Percentiles rank a stretch among this genome's conserved stretches.
phyloP scores from a whole-genome alignment of 2,329 filamentous ascomycete species.

The Pezizomycotina sp. region DNA sequence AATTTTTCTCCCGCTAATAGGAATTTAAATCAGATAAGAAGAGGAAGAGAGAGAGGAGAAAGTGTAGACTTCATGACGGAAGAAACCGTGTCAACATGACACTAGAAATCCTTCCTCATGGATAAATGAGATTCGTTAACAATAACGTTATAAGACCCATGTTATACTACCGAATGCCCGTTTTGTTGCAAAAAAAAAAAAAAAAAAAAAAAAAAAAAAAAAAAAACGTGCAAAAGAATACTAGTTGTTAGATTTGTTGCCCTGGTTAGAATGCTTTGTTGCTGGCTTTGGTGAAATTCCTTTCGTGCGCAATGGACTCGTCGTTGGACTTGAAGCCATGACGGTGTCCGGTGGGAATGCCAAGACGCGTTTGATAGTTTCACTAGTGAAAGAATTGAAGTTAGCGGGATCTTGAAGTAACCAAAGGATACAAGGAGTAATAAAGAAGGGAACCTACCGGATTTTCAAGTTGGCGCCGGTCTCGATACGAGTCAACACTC shows the following conservation, averaged over 20 bases:
- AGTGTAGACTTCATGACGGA: too few relatives aligned
- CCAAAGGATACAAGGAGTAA: conserved; percentile 9
- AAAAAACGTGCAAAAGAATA: conserved; percentile 5
- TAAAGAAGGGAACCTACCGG: conserved; percentile 42
- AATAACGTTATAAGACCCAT: too few relatives aligned
- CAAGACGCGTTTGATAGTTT: conserved; percentile 84
- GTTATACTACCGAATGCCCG: too few relatives aligned
- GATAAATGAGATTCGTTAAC: too few relatives aligned
- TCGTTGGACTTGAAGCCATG: conserved; percentile 95
- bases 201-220: conserved; percentile 8
- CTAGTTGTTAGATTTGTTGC: conserved; percentile 12
- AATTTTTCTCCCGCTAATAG: too few relatives aligned
- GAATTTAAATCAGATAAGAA: too few relatives aligned
- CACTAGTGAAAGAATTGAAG: conserved; percentile 38
- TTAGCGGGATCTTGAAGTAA: conserved; percentile 9
- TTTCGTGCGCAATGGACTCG: conserved; percentile 50
- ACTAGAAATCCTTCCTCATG: too few relatives aligned
- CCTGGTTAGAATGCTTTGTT: conserved; percentile 9
- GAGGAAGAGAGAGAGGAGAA: too few relatives aligned
- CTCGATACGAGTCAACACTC: conserved; percentile 86
- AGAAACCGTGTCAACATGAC: too few relatives aligned
- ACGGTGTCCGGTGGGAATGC: conserved; percentile 74
- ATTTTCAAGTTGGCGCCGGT: conserved; percentile 92
- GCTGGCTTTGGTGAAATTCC: conserved; percentile 11
- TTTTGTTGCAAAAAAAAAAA: too few relatives aligned